Evolutionary conservation across 495 filamentous ascomycete genomes (phyloP).

Genomic region (Aspergillus bertholletiae): DNA sequence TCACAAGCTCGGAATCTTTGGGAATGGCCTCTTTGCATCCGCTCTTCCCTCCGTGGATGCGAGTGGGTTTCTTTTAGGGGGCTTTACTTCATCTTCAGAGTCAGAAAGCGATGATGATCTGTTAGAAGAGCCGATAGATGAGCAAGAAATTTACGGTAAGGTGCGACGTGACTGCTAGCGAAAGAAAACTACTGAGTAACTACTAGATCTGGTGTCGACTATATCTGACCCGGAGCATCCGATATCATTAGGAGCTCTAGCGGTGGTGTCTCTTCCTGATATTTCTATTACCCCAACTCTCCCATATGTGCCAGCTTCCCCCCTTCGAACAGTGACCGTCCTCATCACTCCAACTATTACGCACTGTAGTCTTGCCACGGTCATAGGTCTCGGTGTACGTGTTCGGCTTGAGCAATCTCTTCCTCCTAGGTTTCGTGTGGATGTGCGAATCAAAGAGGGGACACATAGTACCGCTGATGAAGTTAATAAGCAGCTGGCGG

Average conservation of each 20-base stretch:
- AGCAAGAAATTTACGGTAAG: constrained; percentile 96
- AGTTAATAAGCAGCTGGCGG: constrained; percentile 91
- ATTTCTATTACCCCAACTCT: constrained; percentile 72
- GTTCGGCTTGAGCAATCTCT: constrained; percentile 29
- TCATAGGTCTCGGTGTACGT: constrained; percentile 91
- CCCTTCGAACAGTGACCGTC: constrained; percentile 49
- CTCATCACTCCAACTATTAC: constrained; percentile 96
- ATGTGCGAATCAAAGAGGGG: constrained; percentile 91
- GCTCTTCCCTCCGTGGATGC: constrained; percentile 46
- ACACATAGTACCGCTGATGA: constrained; percentile 93
- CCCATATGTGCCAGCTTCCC: constrained; percentile 39
- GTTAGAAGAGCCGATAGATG: constrained; percentile 78
- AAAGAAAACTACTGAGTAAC: neutral
- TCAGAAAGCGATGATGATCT: constrained; percentile 59
- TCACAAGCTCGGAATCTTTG: constrained; percentile 39
- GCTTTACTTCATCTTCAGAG: constrained; percentile 26
- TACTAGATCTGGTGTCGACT: constrained; percentile 80
- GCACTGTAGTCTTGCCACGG: constrained; percentile 92
- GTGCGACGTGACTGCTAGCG: constrained; percentile 14
- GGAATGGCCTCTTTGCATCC: constrained; percentile 39
- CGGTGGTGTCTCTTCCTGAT: constrained; percentile 90
- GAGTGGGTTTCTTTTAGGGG: constrained; percentile 50
- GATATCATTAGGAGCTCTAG: constrained; percentile 83
- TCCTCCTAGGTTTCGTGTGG: constrained; percentile 87
- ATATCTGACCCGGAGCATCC: constrained; percentile 97